These are phyloP conservation scores for Incumbomyces lentus DNA, from an alignment of 2,329 filamentous ascomycete species.

Conservation along the genomic window DNA sequence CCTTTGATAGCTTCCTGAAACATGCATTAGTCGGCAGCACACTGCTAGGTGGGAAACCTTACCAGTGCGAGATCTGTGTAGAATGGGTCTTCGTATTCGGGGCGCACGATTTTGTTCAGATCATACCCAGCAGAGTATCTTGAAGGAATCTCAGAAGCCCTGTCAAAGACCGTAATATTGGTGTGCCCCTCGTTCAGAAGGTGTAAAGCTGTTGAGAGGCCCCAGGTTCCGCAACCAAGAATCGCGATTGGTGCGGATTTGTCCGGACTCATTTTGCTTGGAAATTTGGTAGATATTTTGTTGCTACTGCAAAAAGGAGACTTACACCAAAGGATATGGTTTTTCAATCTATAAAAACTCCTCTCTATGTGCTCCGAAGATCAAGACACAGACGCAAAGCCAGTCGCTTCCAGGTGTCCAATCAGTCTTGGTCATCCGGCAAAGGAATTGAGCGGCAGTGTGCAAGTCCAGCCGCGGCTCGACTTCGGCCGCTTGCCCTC, in stretches of 20 bases:
- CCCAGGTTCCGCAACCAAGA: conserved; percentile 40
- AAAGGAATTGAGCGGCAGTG: no score
- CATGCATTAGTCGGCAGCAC: not conserved
- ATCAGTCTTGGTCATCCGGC: no score
- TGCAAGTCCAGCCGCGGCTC: no score
- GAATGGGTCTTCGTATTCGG: conserved; percentile 20
- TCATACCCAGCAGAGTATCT: conserved; percentile 38
- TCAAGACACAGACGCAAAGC: no score
- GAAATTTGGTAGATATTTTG: no score
- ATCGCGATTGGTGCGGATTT: conserved; percentile 28
- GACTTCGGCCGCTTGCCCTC: no score
- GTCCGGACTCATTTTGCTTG: conserved; percentile 8
- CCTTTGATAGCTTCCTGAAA: conserved; percentile 27
- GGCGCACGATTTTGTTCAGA: conserved; percentile 37
- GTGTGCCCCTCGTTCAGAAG: conserved; percentile 35
- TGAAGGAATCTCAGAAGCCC: conserved; percentile 34
- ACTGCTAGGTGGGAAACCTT: conserved; percentile 3
- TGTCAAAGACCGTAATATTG: conserved; percentile 39
- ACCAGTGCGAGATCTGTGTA: conserved; percentile 19
- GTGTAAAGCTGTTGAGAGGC: conserved; percentile 39
- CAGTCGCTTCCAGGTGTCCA: no score
- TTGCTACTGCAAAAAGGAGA: no score
- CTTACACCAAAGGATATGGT: no score
- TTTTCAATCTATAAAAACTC: no score
- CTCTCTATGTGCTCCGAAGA: no score